Evolutionary conservation across 129 eudicot genomes (phyloP).

Genomic region (Apium graveolens): DNA sequence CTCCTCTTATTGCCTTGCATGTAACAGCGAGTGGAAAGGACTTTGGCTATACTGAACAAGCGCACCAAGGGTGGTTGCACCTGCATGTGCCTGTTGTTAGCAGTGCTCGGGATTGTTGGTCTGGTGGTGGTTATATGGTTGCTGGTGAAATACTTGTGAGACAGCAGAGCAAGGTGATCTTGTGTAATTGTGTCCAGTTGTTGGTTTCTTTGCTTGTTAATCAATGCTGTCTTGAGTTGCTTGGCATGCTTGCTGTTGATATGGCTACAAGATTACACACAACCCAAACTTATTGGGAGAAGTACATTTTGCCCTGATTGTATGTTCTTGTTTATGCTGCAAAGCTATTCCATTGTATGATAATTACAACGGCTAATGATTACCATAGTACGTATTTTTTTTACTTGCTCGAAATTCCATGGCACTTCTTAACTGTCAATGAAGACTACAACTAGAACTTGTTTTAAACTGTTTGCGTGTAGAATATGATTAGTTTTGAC

Average conservation of each 20-base stretch:
- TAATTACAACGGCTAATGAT: background rate
- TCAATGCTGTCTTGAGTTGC: background rate
- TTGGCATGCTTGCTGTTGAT: background rate
- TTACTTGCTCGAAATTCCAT: background rate
- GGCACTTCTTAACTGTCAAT: background rate
- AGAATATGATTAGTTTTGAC: background rate
- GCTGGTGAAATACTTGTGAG: conserved; percentile 49
- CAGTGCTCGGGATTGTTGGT: conserved; percentile 43
- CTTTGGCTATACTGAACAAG: conserved; percentile 65
- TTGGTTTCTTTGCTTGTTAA: background rate
- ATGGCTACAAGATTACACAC: background rate
- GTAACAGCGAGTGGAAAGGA: conserved; percentile 69
- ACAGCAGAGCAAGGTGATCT: background rate
- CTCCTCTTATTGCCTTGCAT: background rate
- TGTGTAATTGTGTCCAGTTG: background rate
- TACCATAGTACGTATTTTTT: background rate
- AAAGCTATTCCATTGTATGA: background rate
- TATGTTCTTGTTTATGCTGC: background rate
- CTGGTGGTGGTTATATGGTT: conserved; percentile 45
- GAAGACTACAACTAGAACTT: background rate
- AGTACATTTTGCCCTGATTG: background rate
- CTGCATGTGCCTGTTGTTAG: conserved; percentile 55
- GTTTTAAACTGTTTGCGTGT: background rate
- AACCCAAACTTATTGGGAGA: background rate
- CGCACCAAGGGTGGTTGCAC: conserved; percentile 82